These are phyloP conservation scores for Colletotrichum musicola DNA, from an alignment of 2,329 filamentous ascomycete genomes.

Conservation along the genomic window DNA sequence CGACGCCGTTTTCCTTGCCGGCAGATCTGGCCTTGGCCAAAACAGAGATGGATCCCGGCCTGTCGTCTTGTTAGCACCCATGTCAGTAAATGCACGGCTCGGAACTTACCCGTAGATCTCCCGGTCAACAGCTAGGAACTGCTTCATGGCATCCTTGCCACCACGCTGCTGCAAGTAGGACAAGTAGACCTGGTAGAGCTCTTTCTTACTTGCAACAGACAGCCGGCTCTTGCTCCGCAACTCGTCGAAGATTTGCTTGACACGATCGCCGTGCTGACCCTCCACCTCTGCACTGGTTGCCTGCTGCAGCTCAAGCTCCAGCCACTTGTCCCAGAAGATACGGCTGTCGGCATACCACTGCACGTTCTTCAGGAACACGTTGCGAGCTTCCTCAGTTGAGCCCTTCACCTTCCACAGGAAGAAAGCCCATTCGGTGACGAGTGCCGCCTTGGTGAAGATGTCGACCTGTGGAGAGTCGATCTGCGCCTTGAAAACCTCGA, in stretches of 20 bases:
- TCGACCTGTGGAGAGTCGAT: conserved; percentile 80
- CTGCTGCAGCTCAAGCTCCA: conserved; percentile 90
- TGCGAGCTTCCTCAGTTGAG: conserved; percentile 82
- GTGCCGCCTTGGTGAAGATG: conserved; percentile 83
- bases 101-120: conserved; percentile 87
- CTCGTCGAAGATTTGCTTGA: conserved; percentile 84
- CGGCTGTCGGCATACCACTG: conserved; percentile 88
- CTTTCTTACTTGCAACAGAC: conserved; percentile 75
- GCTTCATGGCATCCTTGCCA: conserved; percentile 84
- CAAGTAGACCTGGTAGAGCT: conserved; percentile 84
- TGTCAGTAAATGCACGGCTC: not conserved
- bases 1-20: conserved; percentile 61
- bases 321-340: conserved; percentile 90
- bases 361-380: conserved; percentile 84
- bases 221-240: conserved; percentile 81
- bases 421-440: conserved; percentile 89
- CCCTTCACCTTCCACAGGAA: conserved; percentile 91
- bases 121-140: conserved; percentile 85
- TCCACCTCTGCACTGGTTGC: conserved; percentile 76
- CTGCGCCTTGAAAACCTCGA: conserved; percentile 84
- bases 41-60: conserved; percentile 61
- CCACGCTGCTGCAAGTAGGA: conserved; percentile 86
- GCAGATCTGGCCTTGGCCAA: conserved; percentile 52
- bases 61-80: conserved; percentile 42
- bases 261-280: conserved; percentile 74